Conservation (phyloP, 345 rosid genomes). For the Gossypium turneri region DNA sequence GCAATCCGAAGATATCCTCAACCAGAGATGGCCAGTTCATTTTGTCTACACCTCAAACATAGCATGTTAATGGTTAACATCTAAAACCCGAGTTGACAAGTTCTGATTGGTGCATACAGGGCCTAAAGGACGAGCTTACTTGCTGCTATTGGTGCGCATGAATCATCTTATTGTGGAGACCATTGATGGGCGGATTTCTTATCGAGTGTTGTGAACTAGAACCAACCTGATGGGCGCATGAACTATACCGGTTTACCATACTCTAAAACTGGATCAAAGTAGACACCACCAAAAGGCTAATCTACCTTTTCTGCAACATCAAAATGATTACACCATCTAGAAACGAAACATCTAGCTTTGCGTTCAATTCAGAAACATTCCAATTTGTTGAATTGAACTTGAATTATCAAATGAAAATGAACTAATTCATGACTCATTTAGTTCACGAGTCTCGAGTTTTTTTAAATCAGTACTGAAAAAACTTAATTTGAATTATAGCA, state of each 20-base stretch:
- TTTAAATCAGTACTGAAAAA: no score
- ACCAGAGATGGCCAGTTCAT: neutral
- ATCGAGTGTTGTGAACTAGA: conserved; percentile 34
- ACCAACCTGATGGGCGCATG: neutral
- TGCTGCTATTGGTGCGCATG: conserved; percentile 59
- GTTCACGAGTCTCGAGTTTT: no score
- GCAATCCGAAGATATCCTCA: neutral
- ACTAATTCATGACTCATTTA: no score
- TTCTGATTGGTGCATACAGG: conserved; percentile 30
- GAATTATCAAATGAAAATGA: no score
- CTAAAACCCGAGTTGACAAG: neutral
- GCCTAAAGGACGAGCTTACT: conserved; percentile 59
- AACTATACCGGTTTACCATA: neutral
- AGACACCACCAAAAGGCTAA: neutral
- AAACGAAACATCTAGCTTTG: neutral
- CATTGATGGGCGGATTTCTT: conserved; percentile 46
- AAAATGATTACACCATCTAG: neutral
- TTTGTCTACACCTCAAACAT: neutral
- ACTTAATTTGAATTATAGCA: no score
- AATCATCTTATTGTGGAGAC: conserved; percentile 62
- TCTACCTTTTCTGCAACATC: neutral
- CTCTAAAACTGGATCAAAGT: neutral
- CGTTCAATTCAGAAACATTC: neutral
- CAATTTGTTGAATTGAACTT: no score
- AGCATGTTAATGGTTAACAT: neutral